Evolutionary conservation across 1,284 basidiomycete genomes (phyloP), one percentile per base, ranked within the genome.

Genomic region (Anthracocystis panici-leucophaei): DNA sequence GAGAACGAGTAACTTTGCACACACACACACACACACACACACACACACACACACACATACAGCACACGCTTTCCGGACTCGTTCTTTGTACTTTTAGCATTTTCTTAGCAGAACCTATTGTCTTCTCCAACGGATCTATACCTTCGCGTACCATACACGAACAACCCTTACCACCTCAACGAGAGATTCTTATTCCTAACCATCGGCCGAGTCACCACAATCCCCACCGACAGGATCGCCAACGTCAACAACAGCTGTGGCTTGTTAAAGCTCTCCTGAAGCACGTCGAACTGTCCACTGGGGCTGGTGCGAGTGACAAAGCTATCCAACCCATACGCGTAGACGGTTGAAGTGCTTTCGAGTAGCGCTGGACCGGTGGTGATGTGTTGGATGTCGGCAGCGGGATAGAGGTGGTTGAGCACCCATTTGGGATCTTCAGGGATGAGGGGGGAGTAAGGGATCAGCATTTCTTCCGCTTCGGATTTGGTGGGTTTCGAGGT

Each of bases 311-410:
- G 89, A 7, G 92, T 92, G 31, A 90, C 87, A 88, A 97, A 96
- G 70, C 95, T 87, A 86, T 98, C 96, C 16, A 95, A 88, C 5
- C 95, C 95, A 75, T 91, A 90, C 0, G 91, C 90, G 77, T 97
- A 91, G 11, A 98, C 89, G n/a, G 97, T 87, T 0, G 93, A 92
- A 0, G 95, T 97, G 6, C 93, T 95, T 86, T 99, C 96, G 33
- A 98, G 89, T 3, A 93, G 88, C 0, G 95, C 91, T 0, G 95
- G 92, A 0, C 92, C 89, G 1, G 93, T 91, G 21, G 91, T 80
- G n/a, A 84, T 42, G 12, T 40, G 23, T 23, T 29, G 87, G 16
- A 91, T 88, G 52, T 91, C 90, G n/a, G 63, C 35, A 35, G 50
- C 18, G 27, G 59, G 14, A 84, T 92, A 92, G 56, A 88, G 86